These are phyloP conservation scores for Talaromyces thailandensis DNA, from an alignment of 495 filamentous ascomycete species.

Conservation along the genomic window DNA sequence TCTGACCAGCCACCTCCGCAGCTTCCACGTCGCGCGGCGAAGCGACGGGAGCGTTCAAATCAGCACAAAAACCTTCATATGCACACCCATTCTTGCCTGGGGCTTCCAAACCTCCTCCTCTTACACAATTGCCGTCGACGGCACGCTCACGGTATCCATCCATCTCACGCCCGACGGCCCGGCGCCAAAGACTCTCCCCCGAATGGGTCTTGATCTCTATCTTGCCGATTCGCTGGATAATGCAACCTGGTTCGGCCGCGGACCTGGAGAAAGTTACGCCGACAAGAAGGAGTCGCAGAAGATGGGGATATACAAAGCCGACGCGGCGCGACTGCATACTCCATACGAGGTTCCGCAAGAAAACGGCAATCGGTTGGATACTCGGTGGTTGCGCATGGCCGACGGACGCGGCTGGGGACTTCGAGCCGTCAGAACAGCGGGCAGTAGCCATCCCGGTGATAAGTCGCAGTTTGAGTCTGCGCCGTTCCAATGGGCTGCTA, in stretches of 20 bases:
- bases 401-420: constrained; percentile 24
- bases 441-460: neutral
- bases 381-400: constrained; percentile 44
- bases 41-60: constrained; percentile 20
- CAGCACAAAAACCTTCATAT: constrained; percentile 35
- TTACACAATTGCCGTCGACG: constrained; percentile 37
- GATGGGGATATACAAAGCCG: constrained; percentile 36
- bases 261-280: constrained; percentile 53
- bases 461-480: neutral
- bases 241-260: constrained; percentile 50
- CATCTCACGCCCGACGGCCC: constrained; percentile 31
- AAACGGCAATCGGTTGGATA: constrained; percentile 51
- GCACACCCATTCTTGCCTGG: constrained; percentile 50
- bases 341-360: constrained; percentile 59
- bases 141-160: constrained; percentile 26
- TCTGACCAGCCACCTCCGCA: constrained; percentile 31
- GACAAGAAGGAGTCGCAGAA: constrained; percentile 51
- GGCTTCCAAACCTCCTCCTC: constrained; percentile 36
- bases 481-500: constrained; percentile 40
- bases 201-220: constrained; percentile 44
- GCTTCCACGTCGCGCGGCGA: constrained; percentile 21
- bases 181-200: constrained; percentile 45
- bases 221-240: constrained; percentile 26
- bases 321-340: constrained; percentile 39
- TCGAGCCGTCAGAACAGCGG: constrained; percentile 17